Evolutionary conservation across 208 protist species (phyloP), one percentile per base, ranked within the genome.

Genomic region (Naegleria lovaniensis): DNA sequence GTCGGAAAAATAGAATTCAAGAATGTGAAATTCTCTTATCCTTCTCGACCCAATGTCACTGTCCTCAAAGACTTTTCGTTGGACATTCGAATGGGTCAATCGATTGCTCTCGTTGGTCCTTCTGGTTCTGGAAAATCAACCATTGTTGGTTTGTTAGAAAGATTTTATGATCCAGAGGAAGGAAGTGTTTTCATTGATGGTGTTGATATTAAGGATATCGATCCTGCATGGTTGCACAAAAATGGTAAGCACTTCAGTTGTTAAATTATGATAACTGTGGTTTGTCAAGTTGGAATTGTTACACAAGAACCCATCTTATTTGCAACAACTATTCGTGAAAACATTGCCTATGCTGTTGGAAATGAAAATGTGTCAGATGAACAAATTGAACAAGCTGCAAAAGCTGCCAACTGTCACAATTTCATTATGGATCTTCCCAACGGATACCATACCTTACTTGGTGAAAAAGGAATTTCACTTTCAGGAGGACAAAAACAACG

Each of bases 401-500:
- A n/a, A n/a, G n/a, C n/a, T 55, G 88, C 88, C 15, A 90, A 90
- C 29, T 29, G 29, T 39, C 88, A 90, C 13, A 40, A 76, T 36
- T 90, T 90, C 39, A 90, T 90, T 5, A 38, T 55, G 43, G 16
- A 29, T 16, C 79, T 96, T 89, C 93, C 93, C 11, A 79, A 97
- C 0, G 93, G 91, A 25, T 98, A 97, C 90, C 94, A 97, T 38
- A 96, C 96, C 25, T 87, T 93, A 83, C 94, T 97, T 0, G 96
- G 96, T 39, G 95, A 97, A 86, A 91, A 92, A 22, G 96, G 96
- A 59, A 85, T 92, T n/a, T 92, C 92, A 85, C 90, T 97, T 36
- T 95, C 93, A 51, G 95, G 96, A 76, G 96, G 95, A 36, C 94
- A 97, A 91, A 94, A 95, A 40, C 95, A 97, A 92, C 92, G 95